Conservation (phyloP, 2,329 filamentous ascomycete genomes). For the Piedraia hortae region DNA sequence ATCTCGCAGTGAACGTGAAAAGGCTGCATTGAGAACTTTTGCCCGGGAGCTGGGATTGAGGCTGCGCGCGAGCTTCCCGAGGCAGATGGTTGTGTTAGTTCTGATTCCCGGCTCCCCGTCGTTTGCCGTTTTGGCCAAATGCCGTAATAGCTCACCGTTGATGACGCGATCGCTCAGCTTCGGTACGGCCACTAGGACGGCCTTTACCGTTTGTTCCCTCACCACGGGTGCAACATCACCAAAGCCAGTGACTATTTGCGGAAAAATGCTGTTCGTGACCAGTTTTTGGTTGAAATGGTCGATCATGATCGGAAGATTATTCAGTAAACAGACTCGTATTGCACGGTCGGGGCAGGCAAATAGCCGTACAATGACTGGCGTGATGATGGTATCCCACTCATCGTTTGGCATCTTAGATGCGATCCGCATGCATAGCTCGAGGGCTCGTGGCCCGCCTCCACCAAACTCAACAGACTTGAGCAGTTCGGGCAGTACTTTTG, state of each 20-base stretch:
- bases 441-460: slow-evolving; percentile 76
- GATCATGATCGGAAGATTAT: slow-evolving; percentile 74
- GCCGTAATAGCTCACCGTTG: slow-evolving; percentile 73
- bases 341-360: slow-evolving; percentile 83
- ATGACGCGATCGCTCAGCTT: slow-evolving; percentile 83
- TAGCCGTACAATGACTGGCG: slow-evolving; percentile 60
- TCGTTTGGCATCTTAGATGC: slow-evolving; percentile 63
- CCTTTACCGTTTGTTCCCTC: slow-evolving; percentile 85
- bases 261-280: slow-evolving; percentile 92
- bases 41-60: slow-evolving; percentile 46
- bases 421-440: slow-evolving; percentile 73
- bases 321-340: slow-evolving; percentile 68
- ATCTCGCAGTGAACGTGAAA: slow-evolving; percentile 65
- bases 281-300: slow-evolving; percentile 65
- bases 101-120: slow-evolving; percentile 92
- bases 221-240: slow-evolving; percentile 76
- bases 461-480: slow-evolving; percentile 99
- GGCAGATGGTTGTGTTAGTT: slow-evolving; percentile 91
- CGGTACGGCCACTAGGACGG: slow-evolving; percentile 57
- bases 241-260: slow-evolving; percentile 87
- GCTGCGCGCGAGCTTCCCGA: slow-evolving; percentile 86
- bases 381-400: slow-evolving; percentile 64
- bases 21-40: slow-evolving; percentile 83
- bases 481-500: slow-evolving; percentile 82
- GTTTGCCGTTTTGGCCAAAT: slow-evolving; percentile 85